These are phyloP conservation scores for Pseudoperonospora humuli DNA, from an alignment of 352 stramenopile genomes.

Conservation along the genomic window DNA sequence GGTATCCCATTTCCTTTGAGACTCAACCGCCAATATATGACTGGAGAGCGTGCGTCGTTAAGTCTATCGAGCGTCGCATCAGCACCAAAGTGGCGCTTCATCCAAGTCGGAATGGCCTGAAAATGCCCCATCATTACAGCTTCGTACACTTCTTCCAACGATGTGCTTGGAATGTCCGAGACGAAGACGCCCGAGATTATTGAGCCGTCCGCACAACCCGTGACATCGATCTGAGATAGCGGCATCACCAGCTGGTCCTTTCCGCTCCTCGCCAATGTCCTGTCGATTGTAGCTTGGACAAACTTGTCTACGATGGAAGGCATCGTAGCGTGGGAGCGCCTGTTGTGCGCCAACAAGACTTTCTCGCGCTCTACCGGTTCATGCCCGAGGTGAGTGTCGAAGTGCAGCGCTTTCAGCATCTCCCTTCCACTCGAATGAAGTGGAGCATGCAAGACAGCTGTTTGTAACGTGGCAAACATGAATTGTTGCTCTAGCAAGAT, in stretches of 20 bases:
- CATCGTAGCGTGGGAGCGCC: constrained; percentile 17
- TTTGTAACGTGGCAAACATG: constrained; percentile 28
- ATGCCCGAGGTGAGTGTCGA: constrained; percentile 17
- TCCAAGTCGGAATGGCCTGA: constrained; percentile 17
- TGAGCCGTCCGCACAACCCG: constrained; percentile 22
- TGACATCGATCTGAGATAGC: constrained; percentile 30
- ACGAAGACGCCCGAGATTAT: constrained; percentile 32
- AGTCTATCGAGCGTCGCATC: constrained; percentile 12
- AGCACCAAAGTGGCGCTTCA: constrained; percentile 29
- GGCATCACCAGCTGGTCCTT: constrained; percentile 13
- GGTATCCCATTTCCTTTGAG: constrained; percentile 10
- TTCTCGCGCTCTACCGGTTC: constrained; percentile 12
- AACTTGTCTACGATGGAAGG: constrained; percentile 23
- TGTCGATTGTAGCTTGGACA: constrained; percentile 16
- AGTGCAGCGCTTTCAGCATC: constrained; percentile 29
- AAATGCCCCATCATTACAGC: constrained; percentile 23
- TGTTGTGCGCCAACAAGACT: constrained; percentile 21
- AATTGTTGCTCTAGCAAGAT: constrained; percentile 32
- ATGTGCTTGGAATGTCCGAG: constrained; percentile 30
- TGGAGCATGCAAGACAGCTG: constrained; percentile 18
- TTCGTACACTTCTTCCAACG: constrained; percentile 27
- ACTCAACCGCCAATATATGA: constrained; percentile 24
- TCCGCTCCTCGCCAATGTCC: constrained; percentile 3
- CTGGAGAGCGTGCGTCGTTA: constrained; percentile 6
- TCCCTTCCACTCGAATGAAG: constrained; percentile 23